These are phyloP conservation scores for Hypoxylon subgilvum DNA, from an alignment of 495 filamentous ascomycete species.

Conservation along the genomic window DNA sequence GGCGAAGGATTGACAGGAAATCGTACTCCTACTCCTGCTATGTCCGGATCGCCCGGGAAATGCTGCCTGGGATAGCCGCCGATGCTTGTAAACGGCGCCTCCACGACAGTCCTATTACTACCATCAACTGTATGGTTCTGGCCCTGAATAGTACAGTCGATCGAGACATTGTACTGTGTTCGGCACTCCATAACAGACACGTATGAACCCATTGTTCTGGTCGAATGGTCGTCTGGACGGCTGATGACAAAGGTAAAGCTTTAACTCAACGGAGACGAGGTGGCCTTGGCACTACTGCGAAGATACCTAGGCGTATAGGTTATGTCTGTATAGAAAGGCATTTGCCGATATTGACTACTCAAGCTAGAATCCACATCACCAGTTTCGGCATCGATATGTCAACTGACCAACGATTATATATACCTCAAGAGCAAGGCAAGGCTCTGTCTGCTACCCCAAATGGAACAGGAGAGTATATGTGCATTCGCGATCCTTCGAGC, in stretches of 20 bases:
- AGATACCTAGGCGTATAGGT: no score
- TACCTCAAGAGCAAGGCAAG: not conserved
- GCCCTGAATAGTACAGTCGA: slow-evolving; percentile 24
- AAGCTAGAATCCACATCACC: not conserved
- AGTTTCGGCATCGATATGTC: not conserved
- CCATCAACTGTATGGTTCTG: not conserved
- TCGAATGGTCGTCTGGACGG: not conserved
- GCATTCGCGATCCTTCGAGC: slow-evolving; percentile 12
- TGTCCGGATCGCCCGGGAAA: slow-evolving; percentile 26
- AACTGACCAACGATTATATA: no score
- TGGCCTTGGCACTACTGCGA: no score
- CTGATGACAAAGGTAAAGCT: not conserved
- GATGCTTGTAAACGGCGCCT: slow-evolving; percentile 11
- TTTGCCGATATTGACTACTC: no score
- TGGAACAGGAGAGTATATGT: not conserved
- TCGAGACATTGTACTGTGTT: slow-evolving; percentile 26
- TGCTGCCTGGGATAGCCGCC: slow-evolving; percentile 11
- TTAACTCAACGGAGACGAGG: not conserved
- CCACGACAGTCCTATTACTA: not conserved
- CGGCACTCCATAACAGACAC: slow-evolving; percentile 37
- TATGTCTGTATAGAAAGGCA: no score
- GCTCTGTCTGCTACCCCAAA: not conserved
- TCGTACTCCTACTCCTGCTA: slow-evolving; percentile 30
- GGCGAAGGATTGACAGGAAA: not conserved
- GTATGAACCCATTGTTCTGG: slow-evolving; percentile 37